These are phyloP conservation scores for Geotrichum aggregatum DNA, from an alignment of 1,139 yeast species.

Conservation along the genomic window DNA sequence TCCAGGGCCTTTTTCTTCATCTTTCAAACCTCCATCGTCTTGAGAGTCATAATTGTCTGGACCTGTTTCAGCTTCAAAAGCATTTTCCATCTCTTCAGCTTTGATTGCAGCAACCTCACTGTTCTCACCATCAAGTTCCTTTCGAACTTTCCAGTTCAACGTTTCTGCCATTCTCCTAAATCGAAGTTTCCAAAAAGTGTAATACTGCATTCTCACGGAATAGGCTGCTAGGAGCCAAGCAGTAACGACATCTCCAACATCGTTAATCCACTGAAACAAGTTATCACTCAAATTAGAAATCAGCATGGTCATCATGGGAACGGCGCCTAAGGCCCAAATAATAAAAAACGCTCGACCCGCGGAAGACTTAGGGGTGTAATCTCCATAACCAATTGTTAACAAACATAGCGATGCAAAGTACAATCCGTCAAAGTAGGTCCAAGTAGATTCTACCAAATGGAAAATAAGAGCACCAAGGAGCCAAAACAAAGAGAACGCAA, in stretches of 20 bases:
- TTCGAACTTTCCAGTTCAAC: not conserved
- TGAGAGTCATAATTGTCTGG: no score
- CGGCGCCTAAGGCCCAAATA: slow-evolving; percentile 74
- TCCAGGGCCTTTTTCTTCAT: not conserved
- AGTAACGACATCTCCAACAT: slow-evolving; percentile 23
- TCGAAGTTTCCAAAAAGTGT: slow-evolving; percentile 22
- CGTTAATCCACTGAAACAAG: slow-evolving; percentile 38
- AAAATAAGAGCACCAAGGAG: slow-evolving; percentile 67
- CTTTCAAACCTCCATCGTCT: not conserved
- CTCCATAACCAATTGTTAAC: slow-evolving; percentile 83
- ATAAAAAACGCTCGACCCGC: slow-evolving; percentile 73
- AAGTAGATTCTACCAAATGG: slow-evolving; percentile 47
- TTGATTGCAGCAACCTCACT: slow-evolving; percentile 12
- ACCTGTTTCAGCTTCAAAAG: not conserved
- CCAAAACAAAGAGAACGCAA: slow-evolving; percentile 58
- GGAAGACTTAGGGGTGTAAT: slow-evolving; percentile 55
- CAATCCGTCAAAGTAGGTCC: slow-evolving; percentile 65
- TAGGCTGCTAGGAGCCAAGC: slow-evolving; percentile 22
- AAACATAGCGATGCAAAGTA: slow-evolving; percentile 74
- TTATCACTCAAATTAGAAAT: slow-evolving; percentile 69
- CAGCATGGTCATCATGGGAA: slow-evolving; percentile 80
- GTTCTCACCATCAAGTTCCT: not conserved
- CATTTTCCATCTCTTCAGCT: slow-evolving; percentile 17
- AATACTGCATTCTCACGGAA: slow-evolving; percentile 21
- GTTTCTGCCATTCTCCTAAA: slow-evolving; percentile 25